Percentiles rank a stretch among this genome's conserved stretches.
Evolutionary conservation across 2,329 filamentous ascomycete species (phyloP).

Genomic region (Exophiala sp.): DNA sequence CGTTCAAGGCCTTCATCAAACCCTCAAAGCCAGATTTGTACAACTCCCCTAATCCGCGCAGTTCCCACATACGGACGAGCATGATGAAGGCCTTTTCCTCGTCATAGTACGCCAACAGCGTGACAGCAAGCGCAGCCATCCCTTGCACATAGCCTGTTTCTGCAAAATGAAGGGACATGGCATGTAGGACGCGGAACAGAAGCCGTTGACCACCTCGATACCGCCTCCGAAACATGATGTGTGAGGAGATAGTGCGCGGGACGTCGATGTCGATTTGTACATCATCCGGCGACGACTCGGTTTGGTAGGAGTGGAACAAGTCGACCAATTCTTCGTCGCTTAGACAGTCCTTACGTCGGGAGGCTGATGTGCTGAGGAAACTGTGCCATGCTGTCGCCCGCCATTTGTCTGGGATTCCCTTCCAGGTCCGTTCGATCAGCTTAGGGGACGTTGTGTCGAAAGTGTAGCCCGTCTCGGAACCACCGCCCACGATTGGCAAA

Average conservation of each 20-base stretch:
- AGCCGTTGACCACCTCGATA: slow-evolving; percentile 90
- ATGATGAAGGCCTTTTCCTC: slow-evolving; percentile 93
- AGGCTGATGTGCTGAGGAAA: slow-evolving; percentile 74
- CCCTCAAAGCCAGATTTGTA: slow-evolving; percentile 81
- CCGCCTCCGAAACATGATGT: slow-evolving; percentile 92
- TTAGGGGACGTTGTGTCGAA: slow-evolving; percentile 82
- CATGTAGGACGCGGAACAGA: slow-evolving; percentile 86
- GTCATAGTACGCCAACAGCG: slow-evolving; percentile 91
- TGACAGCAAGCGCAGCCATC: slow-evolving; percentile 90
- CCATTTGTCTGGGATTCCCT: slow-evolving; percentile 96
- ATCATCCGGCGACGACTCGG: slow-evolving; percentile 75
- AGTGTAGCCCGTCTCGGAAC: slow-evolving; percentile 48
- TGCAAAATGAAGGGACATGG: slow-evolving; percentile 83
- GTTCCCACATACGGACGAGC: slow-evolving; percentile 88
- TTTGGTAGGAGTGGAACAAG: slow-evolving; percentile 66
- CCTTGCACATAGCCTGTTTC: slow-evolving; percentile 94
- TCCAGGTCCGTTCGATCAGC: slow-evolving; percentile 88
- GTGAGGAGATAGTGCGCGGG: slow-evolving; percentile 84
- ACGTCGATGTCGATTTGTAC: slow-evolving; percentile 97
- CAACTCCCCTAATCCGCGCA: slow-evolving; percentile 76
- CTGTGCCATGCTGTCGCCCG: slow-evolving; percentile 89
- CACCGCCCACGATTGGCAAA: slow-evolving; percentile 42
- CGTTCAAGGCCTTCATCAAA: slow-evolving; percentile 74
- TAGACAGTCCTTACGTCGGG: slow-evolving; percentile 54
- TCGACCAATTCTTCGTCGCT: slow-evolving; percentile 66